Percentiles rank a stretch among this genome's conserved stretches.
Conservation (phyloP, 1,139 yeast genomes). For the Candida tetrigidarum region DNA sequence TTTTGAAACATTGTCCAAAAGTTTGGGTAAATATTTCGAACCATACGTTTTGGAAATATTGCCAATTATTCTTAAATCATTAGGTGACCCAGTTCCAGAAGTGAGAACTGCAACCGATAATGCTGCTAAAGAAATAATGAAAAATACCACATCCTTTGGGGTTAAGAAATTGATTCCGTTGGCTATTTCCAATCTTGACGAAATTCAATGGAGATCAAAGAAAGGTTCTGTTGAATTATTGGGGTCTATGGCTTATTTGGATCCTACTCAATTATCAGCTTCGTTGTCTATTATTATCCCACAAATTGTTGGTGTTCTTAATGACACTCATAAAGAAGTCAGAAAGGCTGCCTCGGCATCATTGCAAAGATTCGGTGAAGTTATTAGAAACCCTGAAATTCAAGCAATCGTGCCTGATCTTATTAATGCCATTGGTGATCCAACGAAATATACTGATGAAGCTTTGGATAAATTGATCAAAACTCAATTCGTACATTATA, state of each 20-base stretch:
- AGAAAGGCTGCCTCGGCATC: conserved; percentile 93
- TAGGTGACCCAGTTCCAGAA: conserved; percentile 85
- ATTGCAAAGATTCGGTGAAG: conserved; percentile 92
- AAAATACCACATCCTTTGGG: conserved; percentile 89
- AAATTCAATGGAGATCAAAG: conserved; percentile 94
- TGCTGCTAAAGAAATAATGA: conserved; percentile 90
- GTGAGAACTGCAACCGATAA: conserved; percentile 89
- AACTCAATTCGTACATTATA: conserved; percentile 95
- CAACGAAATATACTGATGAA: conserved; percentile 83
- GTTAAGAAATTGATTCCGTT: conserved; percentile 90
- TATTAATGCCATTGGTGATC: conserved; percentile 94
- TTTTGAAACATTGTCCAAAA: conserved; percentile 80
- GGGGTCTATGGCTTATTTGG: conserved; percentile 98
- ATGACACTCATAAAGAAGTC: conserved; percentile 96
- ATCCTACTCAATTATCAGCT: conserved; percentile 90
- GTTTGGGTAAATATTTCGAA: conserved; percentile 79
- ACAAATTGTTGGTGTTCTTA: conserved; percentile 92
- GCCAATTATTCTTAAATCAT: conserved; percentile 76
- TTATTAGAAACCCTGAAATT: conserved; percentile 96
- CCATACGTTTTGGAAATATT: conserved; percentile 91
- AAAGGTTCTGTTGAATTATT: conserved; percentile 95
- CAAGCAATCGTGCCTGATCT: conserved; percentile 88
- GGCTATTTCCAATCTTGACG: conserved; percentile 84
- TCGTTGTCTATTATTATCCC: conserved; percentile 92
- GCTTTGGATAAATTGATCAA: conserved; percentile 86